Evolutionary conservation across 345 rosid genomes (phyloP).

Genomic region (Lagerstroemia speciosa): DNA sequence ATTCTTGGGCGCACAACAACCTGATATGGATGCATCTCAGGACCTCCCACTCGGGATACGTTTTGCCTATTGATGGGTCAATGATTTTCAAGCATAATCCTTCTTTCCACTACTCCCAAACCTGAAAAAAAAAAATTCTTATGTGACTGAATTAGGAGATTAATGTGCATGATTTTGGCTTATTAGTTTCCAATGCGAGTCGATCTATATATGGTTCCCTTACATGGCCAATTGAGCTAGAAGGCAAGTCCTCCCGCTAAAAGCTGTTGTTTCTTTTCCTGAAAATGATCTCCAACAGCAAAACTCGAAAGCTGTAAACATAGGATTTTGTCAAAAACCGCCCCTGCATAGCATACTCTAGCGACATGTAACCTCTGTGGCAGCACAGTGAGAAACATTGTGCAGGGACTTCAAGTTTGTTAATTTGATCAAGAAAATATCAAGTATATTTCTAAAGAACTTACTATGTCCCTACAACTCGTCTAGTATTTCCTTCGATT

Average conservation of each 20-base stretch:
- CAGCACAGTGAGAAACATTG: neutral
- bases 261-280: neutral
- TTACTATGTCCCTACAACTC: slow-evolving; percentile 15
- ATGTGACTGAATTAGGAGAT: neutral
- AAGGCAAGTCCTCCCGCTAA: neutral
- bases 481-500: too few relatives aligned
- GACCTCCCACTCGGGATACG: neutral
- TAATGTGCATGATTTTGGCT: neutral
- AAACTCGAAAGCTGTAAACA: slow-evolving; percentile 55
- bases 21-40: too few relatives aligned
- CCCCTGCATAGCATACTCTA: slow-evolving; percentile 61
- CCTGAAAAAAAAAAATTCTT: slow-evolving; percentile 13
- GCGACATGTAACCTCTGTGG: slow-evolving; percentile 61
- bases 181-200: too few relatives aligned
- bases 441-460: neutral
- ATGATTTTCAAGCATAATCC: slow-evolving; percentile 21
- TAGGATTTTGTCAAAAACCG: slow-evolving; percentile 57
- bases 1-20: too few relatives aligned
- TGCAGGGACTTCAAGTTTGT: too few relatives aligned
- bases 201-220: neutral
- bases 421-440: too few relatives aligned
- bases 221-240: neutral
- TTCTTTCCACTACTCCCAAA: slow-evolving; percentile 48
- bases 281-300: slow-evolving; percentile 50
- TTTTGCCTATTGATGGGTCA: slow-evolving; percentile 8